phyloP scores from a whole-genome alignment of 2,329 filamentous ascomycete genomes.

The Trichoderma endophyticum region DNA sequence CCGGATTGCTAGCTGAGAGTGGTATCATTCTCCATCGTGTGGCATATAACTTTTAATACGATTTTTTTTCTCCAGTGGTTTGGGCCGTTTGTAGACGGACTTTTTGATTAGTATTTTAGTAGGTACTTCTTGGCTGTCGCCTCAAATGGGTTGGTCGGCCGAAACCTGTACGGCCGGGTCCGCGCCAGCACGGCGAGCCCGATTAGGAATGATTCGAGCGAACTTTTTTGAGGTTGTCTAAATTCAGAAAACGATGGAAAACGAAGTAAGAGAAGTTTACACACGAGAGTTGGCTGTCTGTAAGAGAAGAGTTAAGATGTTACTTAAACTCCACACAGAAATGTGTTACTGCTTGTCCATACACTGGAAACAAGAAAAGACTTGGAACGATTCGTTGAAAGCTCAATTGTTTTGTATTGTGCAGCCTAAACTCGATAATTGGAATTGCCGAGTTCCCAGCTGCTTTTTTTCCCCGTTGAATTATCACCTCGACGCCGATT shows the following conservation, averaged over 20 bases:
- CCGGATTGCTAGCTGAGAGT: constrained; percentile 1
- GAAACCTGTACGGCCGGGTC: neutral
- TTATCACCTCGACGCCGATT: neutral
- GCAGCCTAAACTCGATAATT: neutral
- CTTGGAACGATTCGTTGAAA: neutral
- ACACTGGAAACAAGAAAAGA: neutral
- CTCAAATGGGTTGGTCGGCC: neutral
- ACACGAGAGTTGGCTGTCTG: neutral
- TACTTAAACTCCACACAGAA: neutral
- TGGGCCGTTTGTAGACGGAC: neutral
- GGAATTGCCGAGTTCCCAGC: neutral
- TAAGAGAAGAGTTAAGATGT: neutral
- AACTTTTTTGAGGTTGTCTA: neutral
- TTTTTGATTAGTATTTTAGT: neutral
- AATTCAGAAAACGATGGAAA: neutral
- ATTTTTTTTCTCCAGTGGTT: neutral
- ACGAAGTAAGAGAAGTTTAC: neutral
- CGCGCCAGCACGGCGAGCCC: constrained; percentile 4
- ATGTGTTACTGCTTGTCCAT: neutral
- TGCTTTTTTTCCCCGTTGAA: neutral
- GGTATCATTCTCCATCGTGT: neutral
- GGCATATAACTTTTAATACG: neutral
- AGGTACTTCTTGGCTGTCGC: neutral
- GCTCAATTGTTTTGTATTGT: neutral
- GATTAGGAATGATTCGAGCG: neutral